Evolutionary conservation across 1,284 basidiomycete genomes (phyloP).

Genomic region (Megacollybia platyphylla): DNA sequence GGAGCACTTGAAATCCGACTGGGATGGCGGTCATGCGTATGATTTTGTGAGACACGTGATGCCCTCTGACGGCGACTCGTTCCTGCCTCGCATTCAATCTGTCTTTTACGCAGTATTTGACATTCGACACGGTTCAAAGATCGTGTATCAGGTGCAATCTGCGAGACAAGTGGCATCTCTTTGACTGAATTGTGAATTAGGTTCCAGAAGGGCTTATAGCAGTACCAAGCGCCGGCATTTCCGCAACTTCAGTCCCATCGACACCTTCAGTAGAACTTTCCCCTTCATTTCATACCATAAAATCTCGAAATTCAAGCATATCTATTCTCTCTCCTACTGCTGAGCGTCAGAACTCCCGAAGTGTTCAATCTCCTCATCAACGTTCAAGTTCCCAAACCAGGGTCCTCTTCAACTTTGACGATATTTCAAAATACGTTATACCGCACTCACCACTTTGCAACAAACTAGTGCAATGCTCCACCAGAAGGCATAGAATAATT

Average conservation of each 20-base stretch:
- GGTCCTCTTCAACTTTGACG: slow-evolving; percentile 80
- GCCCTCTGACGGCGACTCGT: slow-evolving; percentile 47
- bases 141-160: slow-evolving; percentile 52
- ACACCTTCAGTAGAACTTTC: slow-evolving; percentile 27
- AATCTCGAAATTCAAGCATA: slow-evolving; percentile 32
- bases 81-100: slow-evolving; percentile 70
- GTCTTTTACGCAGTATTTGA: slow-evolving; percentile 88
- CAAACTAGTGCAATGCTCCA: slow-evolving; percentile 73
- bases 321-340: slow-evolving; percentile 30
- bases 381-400: slow-evolving; percentile 32
- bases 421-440: slow-evolving; percentile 90
- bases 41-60: slow-evolving; percentile 15
- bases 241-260: slow-evolving; percentile 32
- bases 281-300: slow-evolving; percentile 14
- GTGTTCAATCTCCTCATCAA: slow-evolving; percentile 32
- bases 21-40: slow-evolving; percentile 5
- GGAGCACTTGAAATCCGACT: slow-evolving; percentile 42
- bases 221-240: slow-evolving; percentile 15
- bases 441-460: slow-evolving; percentile 82
- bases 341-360: slow-evolving; percentile 26
- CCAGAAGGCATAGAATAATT: slow-evolving; percentile 68
- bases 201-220: slow-evolving; percentile 81
- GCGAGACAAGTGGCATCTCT: too few relatives aligned
- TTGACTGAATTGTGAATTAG: too few relatives aligned
- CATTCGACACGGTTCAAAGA: slow-evolving; percentile 68